Percentiles rank a stretch among this genome's conserved stretches.
Conservation (phyloP, 805 yeast species). For the Candida khao-thaluensis region DNA sequence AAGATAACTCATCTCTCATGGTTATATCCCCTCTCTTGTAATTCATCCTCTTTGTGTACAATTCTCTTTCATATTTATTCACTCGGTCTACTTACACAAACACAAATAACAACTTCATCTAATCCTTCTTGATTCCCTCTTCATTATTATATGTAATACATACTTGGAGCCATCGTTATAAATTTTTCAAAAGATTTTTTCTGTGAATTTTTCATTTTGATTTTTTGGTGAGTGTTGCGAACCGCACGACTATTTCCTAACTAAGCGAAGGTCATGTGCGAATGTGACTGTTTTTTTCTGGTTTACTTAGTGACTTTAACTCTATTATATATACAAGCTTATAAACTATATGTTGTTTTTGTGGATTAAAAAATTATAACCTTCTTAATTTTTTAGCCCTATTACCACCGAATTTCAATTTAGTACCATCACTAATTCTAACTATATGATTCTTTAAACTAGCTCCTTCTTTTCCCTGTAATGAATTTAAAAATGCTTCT, state of each 20-base stretch:
- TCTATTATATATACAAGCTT: constrained; percentile 3
- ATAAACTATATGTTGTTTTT: neutral
- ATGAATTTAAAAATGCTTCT: constrained; percentile 78
- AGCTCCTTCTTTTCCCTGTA: constrained; percentile 86
- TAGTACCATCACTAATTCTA: constrained; percentile 75
- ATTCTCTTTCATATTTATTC: no score
- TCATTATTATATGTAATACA: constrained; percentile 10
- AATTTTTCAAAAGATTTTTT: constrained; percentile 8
- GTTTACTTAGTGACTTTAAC: no score
- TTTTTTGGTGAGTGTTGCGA: constrained; percentile 5
- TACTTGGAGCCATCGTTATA: constrained; percentile 26
- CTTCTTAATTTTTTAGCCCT: constrained; percentile 82
- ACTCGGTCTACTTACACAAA: neutral
- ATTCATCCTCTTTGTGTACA: no score
- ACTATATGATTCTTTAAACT: constrained; percentile 62
- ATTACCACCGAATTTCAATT: constrained; percentile 89
- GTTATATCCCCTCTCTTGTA: no score
- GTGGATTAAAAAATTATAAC: constrained; percentile 34
- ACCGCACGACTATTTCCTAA: neutral
- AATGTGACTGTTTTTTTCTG: constrained; percentile 4
- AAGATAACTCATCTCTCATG: neutral
- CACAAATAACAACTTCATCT: no score
- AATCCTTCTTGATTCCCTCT: neutral
- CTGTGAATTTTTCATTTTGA: constrained; percentile 5
- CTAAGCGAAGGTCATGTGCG: constrained; percentile 3